Evolutionary conservation across 768 basidiomycete genomes (phyloP).

Genomic region (Boletus tylopilopsis): DNA sequence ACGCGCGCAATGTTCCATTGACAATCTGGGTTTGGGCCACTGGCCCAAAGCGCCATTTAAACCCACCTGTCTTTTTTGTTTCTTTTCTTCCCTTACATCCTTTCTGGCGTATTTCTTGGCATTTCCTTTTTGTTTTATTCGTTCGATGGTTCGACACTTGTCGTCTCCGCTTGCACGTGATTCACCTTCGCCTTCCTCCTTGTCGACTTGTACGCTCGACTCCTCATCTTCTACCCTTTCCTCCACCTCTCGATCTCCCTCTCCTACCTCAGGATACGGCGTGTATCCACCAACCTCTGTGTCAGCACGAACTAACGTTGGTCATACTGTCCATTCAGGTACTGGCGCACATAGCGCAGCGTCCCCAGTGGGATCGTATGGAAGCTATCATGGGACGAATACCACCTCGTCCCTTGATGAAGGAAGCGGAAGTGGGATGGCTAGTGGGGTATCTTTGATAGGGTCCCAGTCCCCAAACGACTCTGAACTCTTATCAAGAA

Average conservation of each 20-base stretch:
- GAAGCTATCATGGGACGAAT: slow-evolving; percentile 18
- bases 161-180: neutral
- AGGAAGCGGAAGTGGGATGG: slow-evolving; percentile 5
- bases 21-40: neutral
- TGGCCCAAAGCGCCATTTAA: neutral
- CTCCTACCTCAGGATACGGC: neutral
- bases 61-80: neutral
- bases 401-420: slow-evolving; percentile 21
- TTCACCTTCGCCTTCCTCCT: neutral
- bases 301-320: slow-evolving; percentile 9
- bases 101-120: neutral
- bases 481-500: neutral
- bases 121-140: neutral
- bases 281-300: neutral
- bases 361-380: slow-evolving; percentile 25
- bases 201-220: neutral
- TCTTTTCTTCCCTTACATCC: neutral
- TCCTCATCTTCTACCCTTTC: slow-evolving; percentile 5
- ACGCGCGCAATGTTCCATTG: too few relatives aligned
- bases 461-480: slow-evolving; percentile 9
- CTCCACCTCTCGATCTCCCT: neutral
- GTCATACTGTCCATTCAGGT: slow-evolving; percentile 9
- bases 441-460: slow-evolving; percentile 14
- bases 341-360: slow-evolving; percentile 11
- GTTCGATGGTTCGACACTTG: slow-evolving; percentile 8